Evolutionary conservation across 2,329 filamentous ascomycete species (phyloP), one percentile per base, ranked within the genome.

Genomic region (Periglandula ipomoeae): DNA sequence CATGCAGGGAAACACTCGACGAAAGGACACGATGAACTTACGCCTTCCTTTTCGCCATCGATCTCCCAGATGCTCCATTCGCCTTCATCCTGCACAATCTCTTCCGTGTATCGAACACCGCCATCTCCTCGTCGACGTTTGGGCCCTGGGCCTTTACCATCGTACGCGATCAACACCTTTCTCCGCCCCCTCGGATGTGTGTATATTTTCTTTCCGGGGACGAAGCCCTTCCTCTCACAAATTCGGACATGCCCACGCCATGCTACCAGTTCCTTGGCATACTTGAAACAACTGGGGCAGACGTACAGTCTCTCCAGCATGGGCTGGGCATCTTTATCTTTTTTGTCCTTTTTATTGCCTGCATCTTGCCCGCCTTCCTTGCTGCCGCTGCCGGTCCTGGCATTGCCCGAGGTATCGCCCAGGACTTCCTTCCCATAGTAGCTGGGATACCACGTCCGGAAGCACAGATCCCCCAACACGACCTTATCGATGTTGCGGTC

Each of bases 231-330:
- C 51, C 66, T 65, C 57, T 77, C 72, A 65, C 84, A 89, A 32
- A 72, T 64, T 23, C 70, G 70, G 17, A 79, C 73, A 58, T 85
- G 82, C 19, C 71, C 70, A 59, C 72, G 72, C 77, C 78, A 83
- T 1, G 74, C 67, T 19, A 76, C 70, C 11, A 81, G 63, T 59
- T 82, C 79, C 55, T 74, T 78, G 32, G 85, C 85, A 66, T 98
- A 98, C 62, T 90, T 91, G 74, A 97, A 97, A 71, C 93, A 98
- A 73, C 81, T 85, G 30, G 87, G 85, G 62, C 93, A 98, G 30
- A 97, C 86, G 58, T 90, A 94, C 7, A 97, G 71, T 49, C 82
- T 70, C 54, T 84, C 80, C 15, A 88, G 75, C 58, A 80, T 70
- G 1, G 70, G 69, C 13, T 61, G 50, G 35, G 61, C 48, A 50